Evolutionary conservation across 768 basidiomycete species (phyloP), one percentile per base, ranked within the genome.

Genomic region (Mycena kentingensis): DNA sequence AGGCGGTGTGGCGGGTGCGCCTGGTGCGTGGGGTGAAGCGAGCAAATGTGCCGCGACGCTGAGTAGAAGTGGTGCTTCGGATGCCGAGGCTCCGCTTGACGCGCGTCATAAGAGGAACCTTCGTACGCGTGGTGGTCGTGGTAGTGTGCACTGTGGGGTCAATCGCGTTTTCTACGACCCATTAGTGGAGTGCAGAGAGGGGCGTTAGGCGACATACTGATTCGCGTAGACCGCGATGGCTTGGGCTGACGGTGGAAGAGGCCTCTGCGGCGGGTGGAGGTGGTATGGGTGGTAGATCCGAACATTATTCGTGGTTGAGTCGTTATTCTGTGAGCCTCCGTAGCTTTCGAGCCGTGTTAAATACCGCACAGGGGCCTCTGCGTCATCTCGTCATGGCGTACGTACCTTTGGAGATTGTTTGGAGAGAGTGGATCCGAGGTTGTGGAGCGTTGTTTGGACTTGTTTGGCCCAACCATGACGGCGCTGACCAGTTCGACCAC

Each of bases 51-150:
- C 29, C 32, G 35, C 49, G 41, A n/a, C 61, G 60, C 16, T 70
- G 73, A 22, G 74, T n/a, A n/a, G n/a, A n/a, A n/a, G n/a, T 73
- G 7, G 72, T 72, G 49, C 75, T 76, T 8, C 74, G 72, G 43
- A 81, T 79, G 15, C 80, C 81, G 8, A 82, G 65, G 2, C 76
- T 67, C 25, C 76, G 76, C 60, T 78, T 80, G 61, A 83, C 67
- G 57, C 70, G 77, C 44, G 79, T 79, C 76, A 79, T 72, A 54
- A 82, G 61, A 16, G 78, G 69, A 37, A 79, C 73, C 60, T 77
- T 76, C 18, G 74, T 61, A 15, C 67, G 68, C 35, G 70, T 69
- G 34, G 45, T 44, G 54, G 57, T 44, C 47, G 31, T 38, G 6
- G 8, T 38, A 31, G 12, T 22, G 21, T 31, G 16, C 29, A 78